These are phyloP conservation scores for Penicillium antarcticum DNA, from an alignment of 495 filamentous ascomycete genomes.

Conservation along the genomic window DNA sequence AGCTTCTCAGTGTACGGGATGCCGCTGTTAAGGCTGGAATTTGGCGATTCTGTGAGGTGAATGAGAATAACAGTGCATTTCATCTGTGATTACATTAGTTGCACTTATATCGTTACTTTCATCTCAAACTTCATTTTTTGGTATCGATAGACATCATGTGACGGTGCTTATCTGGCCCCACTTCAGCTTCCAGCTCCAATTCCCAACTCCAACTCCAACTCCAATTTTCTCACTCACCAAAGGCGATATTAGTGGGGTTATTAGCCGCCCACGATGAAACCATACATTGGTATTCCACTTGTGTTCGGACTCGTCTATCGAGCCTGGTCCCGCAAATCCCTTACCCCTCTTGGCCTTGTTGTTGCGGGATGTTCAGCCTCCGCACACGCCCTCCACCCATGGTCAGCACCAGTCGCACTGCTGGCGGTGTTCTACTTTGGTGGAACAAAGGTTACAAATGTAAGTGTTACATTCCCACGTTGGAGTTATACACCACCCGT, in stretches of 20 bases:
- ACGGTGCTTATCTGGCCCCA: slow-evolving; percentile 10
- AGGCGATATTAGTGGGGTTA: not conserved
- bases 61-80: slow-evolving; percentile 62
- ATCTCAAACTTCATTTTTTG: not conserved
- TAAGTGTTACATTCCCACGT: slow-evolving; percentile 27
- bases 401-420: slow-evolving; percentile 81
- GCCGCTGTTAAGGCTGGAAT: slow-evolving; percentile 66
- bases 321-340: slow-evolving; percentile 68
- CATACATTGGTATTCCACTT: slow-evolving; percentile 64
- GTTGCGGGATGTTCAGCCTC: slow-evolving; percentile 68
- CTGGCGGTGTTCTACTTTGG: slow-evolving; percentile 83
- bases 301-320: slow-evolving; percentile 62
- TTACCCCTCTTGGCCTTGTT: slow-evolving; percentile 70
- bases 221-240: not conserved
- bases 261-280: slow-evolving; percentile 54
- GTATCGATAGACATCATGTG: slow-evolving; percentile 1
- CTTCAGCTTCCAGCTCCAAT: slow-evolving; percentile 13
- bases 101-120: too few relatives aligned
- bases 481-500: too few relatives aligned
- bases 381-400: slow-evolving; percentile 84
- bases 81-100: slow-evolving; percentile 46
- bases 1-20: slow-evolving; percentile 56
- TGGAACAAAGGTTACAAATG: slow-evolving; percentile 80
- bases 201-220: not conserved
- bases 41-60: slow-evolving; percentile 71